Evolutionary conservation across 108 stramenopile species (phyloP), one percentile per base, ranked within the genome.

Genomic region (Parmales sp.): DNA sequence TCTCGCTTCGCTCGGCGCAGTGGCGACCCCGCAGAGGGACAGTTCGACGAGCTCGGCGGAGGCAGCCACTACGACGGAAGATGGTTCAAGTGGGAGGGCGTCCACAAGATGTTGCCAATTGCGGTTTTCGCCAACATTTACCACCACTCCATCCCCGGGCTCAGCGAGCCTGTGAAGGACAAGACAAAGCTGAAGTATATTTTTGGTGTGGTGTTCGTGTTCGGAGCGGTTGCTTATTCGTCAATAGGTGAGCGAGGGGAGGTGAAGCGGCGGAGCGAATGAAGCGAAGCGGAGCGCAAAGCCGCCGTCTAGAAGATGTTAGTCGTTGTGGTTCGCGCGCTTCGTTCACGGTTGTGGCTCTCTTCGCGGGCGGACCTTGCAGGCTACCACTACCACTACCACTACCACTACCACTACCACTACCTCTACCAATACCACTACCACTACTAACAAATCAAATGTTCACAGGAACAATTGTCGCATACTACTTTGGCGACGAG

Each of bases 131-230:
- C 82, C 9, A 65, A 73, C 37, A 74, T 83, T 5, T 80, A 65
- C 45, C 82, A 83, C 38, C 75, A 83, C 28, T 69, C 67, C 18
- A 76, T 83, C n/a, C 78, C 82, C 9, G 76, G 67, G 1, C 51
- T 83, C 22, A 37, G 71, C 18, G 26, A 79, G 11, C 74, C 82
- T 2, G 73, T 71, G 36, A 34, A 16, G 19, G 77, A 83, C 50
- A 80, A 80, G 68, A 49, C 45, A 7, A 51, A 37, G 23, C 36
- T 79, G 0, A 46, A 45, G 3, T 22, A 44, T 28, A 63, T 78
- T 7, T 83, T 83, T 45, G 26, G 45, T 0, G 23, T 37, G 4
- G 73, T 75, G 1, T 74, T 72, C 37, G 46, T 72, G 6, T 70
- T 76, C 31, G 70, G 54, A 6, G 38, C 38, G 37, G 37, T 75